These are phyloP conservation scores for Cystobasidium sp. DNA, from an alignment of 1,284 basidiomycete genomes.

Conservation along the genomic window DNA sequence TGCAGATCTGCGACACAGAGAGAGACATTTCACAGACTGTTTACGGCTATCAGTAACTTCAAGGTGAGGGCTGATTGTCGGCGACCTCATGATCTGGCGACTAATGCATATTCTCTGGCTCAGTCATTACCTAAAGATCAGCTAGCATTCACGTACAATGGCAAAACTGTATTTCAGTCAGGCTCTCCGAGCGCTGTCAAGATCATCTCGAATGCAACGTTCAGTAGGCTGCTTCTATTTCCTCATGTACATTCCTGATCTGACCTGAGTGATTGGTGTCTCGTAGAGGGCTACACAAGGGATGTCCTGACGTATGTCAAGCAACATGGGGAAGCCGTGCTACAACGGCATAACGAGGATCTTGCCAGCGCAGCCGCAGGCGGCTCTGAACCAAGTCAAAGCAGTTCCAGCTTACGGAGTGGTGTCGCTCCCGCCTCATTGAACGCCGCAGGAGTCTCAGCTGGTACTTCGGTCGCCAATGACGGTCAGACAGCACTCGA, in stretches of 20 bases:
- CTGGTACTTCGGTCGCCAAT: not conserved
- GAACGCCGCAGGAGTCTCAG: not conserved
- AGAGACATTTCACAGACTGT: constrained; percentile 31
- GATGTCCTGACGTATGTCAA: constrained; percentile 11
- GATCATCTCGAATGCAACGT: constrained; percentile 28
- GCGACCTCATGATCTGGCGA: no score
- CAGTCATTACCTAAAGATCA: not conserved
- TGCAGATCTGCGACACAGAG: not conserved
- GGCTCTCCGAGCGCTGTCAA: constrained; percentile 26
- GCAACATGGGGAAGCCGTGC: not conserved
- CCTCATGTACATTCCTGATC: not conserved
- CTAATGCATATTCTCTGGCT: not conserved
- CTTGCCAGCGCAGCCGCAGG: no score
- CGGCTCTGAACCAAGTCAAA: not conserved
- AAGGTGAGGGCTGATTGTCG: constrained; percentile 5
- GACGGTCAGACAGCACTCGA: not conserved
- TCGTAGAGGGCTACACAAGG: constrained; percentile 4
- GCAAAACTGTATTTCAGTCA: constrained; percentile 12
- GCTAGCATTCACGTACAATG: constrained; percentile 34
- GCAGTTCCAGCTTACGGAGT: not conserved
- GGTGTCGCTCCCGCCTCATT: not conserved
- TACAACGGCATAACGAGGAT: not conserved
- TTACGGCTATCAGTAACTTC: constrained; percentile 8
- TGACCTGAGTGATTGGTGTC: not conserved
- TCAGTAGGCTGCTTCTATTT: not conserved